Evolutionary conservation across 805 yeast species (phyloP), one percentile per base, ranked within the genome.

Genomic region (Tetrapisispora nanseiensis): DNA sequence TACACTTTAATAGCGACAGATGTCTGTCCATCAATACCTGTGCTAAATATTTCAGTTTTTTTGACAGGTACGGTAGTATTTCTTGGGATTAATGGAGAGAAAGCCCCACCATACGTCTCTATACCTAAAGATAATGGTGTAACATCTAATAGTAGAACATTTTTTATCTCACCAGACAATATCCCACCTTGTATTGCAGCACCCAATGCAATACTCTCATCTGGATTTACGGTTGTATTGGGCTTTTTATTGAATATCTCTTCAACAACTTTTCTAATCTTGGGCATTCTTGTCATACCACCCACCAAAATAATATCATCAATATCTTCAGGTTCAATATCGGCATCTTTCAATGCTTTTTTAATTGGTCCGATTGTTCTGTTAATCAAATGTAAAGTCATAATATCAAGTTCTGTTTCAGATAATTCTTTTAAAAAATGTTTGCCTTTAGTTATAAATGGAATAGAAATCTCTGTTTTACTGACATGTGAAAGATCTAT

Each of bases 281-380:
- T 79, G 42, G 94, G 94, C 95, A 84, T 84, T 62, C 94, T 69
- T 4, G 95, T 83, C 94, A 84, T 84, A 49, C 95, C 95, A 45
- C 95, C 95, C 31, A 84, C 94, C 33, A 84, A 59, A 34, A 84
- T 75, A 24, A 84, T 77, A 59, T 84, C 87, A 55, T 83, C 84
- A 38, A 83, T 70, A 28, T 82, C 86, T 27, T 72, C 71, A 7
- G 79, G 68, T 33, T 76, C 68, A 48, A 84, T 63, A 30, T 75
- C 81, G 1, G 92, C 86, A 64, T 84, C 95, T 52, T 76, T 73
- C 36, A 84, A 60, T 33, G 92, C 87, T 56, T 75, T 75, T 54
- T 78, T 77, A 22, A 83, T 86, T 3, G 90, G 89, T 29, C 74
- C 80, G 9, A 81, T 70, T 9, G 92, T 82, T 50, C 74, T 73